Conservation (phyloP, 176 grass and related monocot genomes). For the Oryza glumipatula region DNA sequence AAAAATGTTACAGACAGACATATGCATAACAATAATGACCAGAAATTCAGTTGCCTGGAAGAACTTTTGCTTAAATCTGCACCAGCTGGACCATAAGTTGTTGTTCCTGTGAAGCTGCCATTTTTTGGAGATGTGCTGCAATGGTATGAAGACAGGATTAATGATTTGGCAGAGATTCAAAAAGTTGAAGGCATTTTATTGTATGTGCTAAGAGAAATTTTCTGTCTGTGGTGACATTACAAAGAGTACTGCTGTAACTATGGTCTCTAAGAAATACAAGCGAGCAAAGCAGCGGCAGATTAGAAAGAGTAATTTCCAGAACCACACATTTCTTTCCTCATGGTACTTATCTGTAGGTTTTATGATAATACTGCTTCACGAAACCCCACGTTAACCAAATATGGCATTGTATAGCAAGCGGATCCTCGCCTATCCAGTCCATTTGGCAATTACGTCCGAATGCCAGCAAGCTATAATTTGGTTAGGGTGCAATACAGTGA, state of each 20-base stretch:
- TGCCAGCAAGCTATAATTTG: background rate
- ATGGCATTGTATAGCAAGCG: background rate
- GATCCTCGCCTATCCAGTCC: background rate
- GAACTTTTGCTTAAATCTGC: conserved; percentile 40
- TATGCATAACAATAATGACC: conserved; percentile 34
- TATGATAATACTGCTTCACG: background rate
- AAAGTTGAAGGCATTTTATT: background rate
- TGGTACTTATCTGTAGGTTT: background rate
- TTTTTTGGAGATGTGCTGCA: conserved; percentile 56
- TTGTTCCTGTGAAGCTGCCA: conserved; percentile 58
- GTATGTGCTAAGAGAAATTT: background rate
- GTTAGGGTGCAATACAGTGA: background rate
- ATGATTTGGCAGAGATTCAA: background rate
- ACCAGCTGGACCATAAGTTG: conserved; percentile 37
- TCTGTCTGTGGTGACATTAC: background rate
- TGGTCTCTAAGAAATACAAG: conserved; percentile 8
- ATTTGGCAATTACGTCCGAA: background rate
- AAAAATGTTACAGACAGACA: conserved; percentile 22
- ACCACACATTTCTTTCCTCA: background rate
- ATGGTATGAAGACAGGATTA: background rate
- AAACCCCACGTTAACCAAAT: background rate
- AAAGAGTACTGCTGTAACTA: background rate
- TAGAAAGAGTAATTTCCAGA: background rate
- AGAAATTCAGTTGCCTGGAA: conserved; percentile 10
- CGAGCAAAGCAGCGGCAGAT: background rate